phyloP scores from a whole-genome alignment of 805 yeast species.

The Sungouiella thailandica region DNA sequence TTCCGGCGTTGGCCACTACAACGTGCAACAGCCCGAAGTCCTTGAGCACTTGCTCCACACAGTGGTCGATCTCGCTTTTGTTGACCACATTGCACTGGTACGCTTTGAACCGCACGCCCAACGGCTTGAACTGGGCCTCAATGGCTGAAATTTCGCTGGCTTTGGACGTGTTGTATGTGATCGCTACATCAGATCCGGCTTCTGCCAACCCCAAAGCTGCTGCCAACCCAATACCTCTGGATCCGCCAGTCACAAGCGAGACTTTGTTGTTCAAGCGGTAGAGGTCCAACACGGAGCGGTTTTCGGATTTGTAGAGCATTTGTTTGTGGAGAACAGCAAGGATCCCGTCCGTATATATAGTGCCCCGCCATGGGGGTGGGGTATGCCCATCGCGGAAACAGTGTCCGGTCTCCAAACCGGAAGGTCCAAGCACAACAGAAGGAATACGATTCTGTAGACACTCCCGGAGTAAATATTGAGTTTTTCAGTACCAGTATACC shows the following conservation, averaged over 20 bases:
- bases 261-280: conserved; percentile 24
- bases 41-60: background rate
- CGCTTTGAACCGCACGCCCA: background rate
- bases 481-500: too few species aligned
- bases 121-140: background rate
- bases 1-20: background rate
- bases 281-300: background rate
- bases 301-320: too few species aligned
- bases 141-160: too few species aligned
- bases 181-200: background rate
- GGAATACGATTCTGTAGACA: too few species aligned
- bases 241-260: conserved; percentile 57
- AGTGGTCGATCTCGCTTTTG: background rate
- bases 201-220: conserved; percentile 42
- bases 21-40: background rate
- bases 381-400: too few species aligned
- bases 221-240: conserved; percentile 54
- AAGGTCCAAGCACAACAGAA: too few species aligned
- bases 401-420: too few species aligned
- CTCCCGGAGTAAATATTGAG: too few species aligned
- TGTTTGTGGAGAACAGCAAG: too few species aligned
- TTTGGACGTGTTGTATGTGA: background rate
- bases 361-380: too few species aligned
- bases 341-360: too few species aligned
- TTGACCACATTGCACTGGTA: conserved; percentile 1